Evolutionary conservation across 306 rosid species (phyloP), one percentile per base, ranked within the genome.

Genomic region (Cicer judaicum): DNA sequence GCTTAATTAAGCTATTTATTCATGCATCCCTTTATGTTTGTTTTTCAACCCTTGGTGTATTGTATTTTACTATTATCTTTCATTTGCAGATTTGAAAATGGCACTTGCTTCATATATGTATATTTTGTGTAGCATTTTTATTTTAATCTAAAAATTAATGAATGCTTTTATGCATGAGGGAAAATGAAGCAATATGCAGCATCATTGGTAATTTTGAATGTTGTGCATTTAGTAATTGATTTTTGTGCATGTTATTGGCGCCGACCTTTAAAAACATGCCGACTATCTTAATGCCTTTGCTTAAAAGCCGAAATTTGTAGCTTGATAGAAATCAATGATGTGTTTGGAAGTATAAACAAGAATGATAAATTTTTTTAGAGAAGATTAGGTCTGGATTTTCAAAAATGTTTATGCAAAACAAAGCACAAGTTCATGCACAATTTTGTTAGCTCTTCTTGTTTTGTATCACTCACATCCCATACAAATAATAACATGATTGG

Each of bases 311-410:
- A 15, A 42, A 40, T 47, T 19, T 79, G 9, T 64, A 13, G 74
- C 47, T 73, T 68, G 73, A 68, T 48, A 49, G 46, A 29, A 47
- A 48, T 21, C 59, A 68, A 68, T n/a, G 46, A 29, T 68, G 48
- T 48, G 43, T 39, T 11, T 21, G 59, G 5, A 48, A 68, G 59
- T 13, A 48, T 29, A 13, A 48, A n/a, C 34, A 68, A 24, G 55
- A 12, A 18, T 18, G 54, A 66, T 55, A 66, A 49, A 34, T 8
- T 49, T 6, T 68, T 59, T 49, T 38, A 29, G 41, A 11, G 64
- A 29, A 34, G 10, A 59, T 41, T 2, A 7, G 42, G 34, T 15
- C 42, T 12, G 16, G 13, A 13, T 59, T 59, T 59, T 11, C 5
- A 5, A 41, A 57, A 59, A 6, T 59, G 18, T 29, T 42, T 29